Evolutionary conservation across 1,284 basidiomycete genomes (phyloP), one percentile per base, ranked within the genome.

Genomic region (Bjerkandera adusta): DNA sequence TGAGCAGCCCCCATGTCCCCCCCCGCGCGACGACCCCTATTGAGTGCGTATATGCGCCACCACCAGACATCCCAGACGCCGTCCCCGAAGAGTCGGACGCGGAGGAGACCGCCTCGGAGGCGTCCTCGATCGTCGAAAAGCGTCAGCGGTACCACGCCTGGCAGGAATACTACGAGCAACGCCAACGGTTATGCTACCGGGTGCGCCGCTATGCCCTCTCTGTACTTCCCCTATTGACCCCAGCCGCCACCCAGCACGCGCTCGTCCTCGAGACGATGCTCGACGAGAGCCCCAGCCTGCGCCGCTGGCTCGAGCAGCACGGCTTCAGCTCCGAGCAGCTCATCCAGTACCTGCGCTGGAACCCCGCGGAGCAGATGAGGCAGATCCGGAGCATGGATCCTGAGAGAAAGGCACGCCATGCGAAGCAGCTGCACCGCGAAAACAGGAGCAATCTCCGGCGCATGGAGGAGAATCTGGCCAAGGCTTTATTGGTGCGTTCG

Each of bases 391-490:
- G 25, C 30, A 41, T 41, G 41, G 30, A 43, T n/a, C 25, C 40
- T 7, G 24, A 24, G 27, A 33, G 33, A 18, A 16, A 41, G 13
- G 26, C 22, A n/a, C 39, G 27, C 7, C 32, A 43, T 15, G 22
- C 27, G 24, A 27, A 32, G 25, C 15, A 37, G 36, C 33, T 48
- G 36, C 33, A 34, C 32, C 15, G 22, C 16, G 22, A 27, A 22
- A 40, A 27, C 33, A 8, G 24, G 26, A 8, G 25, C 12, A 43
- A 48, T 27, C 32, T 42, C 26, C 25, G 30, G 15, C 41, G 34
- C 13, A 43, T 48, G 41, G 38, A 48, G 47, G 47, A 43, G 41
- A 48, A 48, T 22, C 13, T 48, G 10, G 38, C 34, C 2, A 48
- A 34, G 22, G 8, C 38, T 21, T 12, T 43, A 15, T 41, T 41